These are phyloP conservation scores for Auricularia auricula-judae DNA, from an alignment of 768 basidiomycete species.

Conservation along the genomic window DNA sequence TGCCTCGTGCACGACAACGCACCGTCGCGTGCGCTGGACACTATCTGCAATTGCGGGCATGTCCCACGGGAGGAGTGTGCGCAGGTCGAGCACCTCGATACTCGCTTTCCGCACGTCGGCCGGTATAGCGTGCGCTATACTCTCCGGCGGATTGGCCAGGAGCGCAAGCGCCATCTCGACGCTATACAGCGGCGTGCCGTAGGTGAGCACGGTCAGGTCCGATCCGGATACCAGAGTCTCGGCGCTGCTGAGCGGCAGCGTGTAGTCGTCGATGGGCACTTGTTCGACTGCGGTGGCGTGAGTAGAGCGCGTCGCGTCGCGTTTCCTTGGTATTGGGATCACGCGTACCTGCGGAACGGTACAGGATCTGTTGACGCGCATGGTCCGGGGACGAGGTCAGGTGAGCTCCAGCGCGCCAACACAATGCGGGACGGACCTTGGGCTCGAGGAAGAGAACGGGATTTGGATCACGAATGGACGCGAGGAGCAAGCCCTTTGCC, in stretches of 20 bases:
- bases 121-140: conserved; percentile 57
- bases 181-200: conserved; percentile 90
- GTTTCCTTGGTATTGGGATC: background rate
- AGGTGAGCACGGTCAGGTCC: conserved; percentile 83
- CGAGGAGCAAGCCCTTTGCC: conserved; percentile 84
- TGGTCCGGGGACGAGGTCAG: background rate
- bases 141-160: conserved; percentile 51
- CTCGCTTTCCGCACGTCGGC: conserved; percentile 51
- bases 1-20: conserved; percentile 89
- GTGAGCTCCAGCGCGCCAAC: background rate
- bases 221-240: conserved; percentile 64
- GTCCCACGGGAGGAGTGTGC: conserved; percentile 87
- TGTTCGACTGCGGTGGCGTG: conserved; percentile 57
- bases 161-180: conserved; percentile 77
- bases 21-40: conserved; percentile 71
- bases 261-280: conserved; percentile 80
- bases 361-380: conserved; percentile 39
- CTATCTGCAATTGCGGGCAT: conserved; percentile 69
- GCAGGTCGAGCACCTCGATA: conserved; percentile 82
- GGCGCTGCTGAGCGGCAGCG: conserved; percentile 72
- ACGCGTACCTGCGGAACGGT: conserved; percentile 66
- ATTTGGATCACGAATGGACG: conserved; percentile 84
- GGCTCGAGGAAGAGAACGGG: conserved; percentile 96
- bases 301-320: background rate
- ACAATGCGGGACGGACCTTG: conserved; percentile 25